Base-by-base conservation (phyloP, 2,329 filamentous ascomycete species). In the Diaporthe amygdali region DNA sequence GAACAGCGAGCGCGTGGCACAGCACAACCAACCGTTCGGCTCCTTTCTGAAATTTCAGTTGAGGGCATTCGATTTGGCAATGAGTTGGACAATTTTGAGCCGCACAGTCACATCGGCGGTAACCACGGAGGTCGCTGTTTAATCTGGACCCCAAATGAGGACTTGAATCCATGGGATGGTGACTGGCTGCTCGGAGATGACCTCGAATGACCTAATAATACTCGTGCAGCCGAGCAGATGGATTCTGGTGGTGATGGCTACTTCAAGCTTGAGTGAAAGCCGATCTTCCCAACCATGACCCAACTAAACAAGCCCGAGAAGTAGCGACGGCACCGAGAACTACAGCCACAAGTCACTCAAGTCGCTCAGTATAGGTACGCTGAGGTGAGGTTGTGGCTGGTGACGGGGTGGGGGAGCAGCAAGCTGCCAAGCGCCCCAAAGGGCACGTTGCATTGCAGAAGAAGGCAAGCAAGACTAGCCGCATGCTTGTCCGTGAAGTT, bases 101-200 rank as follows among this genome's bases (percentile, higher is more conserved):
- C 71, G 63, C 71, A 73, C 34, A 2, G 69, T 71, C 22, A 49
- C 66, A 73, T 73, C 68, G 49, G 34, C 22, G 52, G 49, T 51
- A 37, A n/a, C 39, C n/a, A 22, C 66, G n/a, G 17, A 56, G 51
- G 52, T 25, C 34, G 44, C 30, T 46, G 25, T 51, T 27, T 32
- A 5, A 56, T 68, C 46, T 68, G 52, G 44, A 49, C 52, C 52
- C 66, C 66, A 47, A 39, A 59, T 27, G 39, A 44, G 44, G 30
- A 49, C 41, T 37, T 41, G 32, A n/a, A n/a, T 20, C n/a, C 32
- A 20, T 25, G 27, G 37, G 22, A n/a, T 59, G 20, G 9, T 22
- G 25, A 27, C 32, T 41, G 44, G 66, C 54, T 47, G 41, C 6
- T 41, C 44, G 59, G 59, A 49, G 59, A 64, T 49, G 46, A 64